A percentile compares a stretch with the other conserved stretches of the same genome.
These are phyloP conservation scores for Suillus subaureus DNA, from an alignment of 768 basidiomycete genomes.

Conservation along the genomic window DNA sequence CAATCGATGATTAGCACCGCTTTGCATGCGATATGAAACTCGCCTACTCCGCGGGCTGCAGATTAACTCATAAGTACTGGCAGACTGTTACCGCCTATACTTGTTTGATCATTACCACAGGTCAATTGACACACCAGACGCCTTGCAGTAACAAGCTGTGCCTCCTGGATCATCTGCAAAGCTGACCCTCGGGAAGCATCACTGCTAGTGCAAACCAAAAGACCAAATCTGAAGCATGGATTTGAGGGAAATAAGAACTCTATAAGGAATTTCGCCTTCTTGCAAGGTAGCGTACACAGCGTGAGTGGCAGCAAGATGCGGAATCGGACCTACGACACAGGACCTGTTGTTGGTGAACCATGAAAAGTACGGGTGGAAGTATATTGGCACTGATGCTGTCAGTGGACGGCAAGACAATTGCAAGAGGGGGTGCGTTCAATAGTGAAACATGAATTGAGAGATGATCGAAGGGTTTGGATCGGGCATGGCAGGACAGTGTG, in stretches of 20 bases:
- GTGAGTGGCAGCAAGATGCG: background rate
- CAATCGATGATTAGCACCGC: background rate
- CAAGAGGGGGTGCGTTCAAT: background rate
- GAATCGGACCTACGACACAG: background rate
- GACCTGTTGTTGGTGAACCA: background rate
- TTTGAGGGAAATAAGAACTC: background rate
- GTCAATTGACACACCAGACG: background rate
- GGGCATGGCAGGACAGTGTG: background rate
- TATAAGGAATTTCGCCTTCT: background rate
- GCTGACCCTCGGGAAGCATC: background rate
- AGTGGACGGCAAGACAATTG: background rate
- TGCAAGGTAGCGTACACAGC: background rate
- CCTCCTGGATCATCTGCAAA: background rate
- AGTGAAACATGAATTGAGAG: background rate
- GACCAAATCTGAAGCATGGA: background rate
- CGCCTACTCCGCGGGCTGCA: background rate
- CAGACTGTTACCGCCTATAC: background rate
- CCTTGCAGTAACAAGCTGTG: background rate
- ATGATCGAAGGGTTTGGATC: background rate
- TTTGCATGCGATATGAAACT: background rate
- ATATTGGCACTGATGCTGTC: background rate
- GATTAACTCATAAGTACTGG: background rate
- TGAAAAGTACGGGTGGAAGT: background rate
- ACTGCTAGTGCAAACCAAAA: background rate
- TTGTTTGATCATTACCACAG: background rate